A percentile compares a stretch with the other conserved stretches of the same genome.
phyloP scores from a whole-genome alignment of 2,329 filamentous ascomycete species.

The Aspergillus sojae region DNA sequence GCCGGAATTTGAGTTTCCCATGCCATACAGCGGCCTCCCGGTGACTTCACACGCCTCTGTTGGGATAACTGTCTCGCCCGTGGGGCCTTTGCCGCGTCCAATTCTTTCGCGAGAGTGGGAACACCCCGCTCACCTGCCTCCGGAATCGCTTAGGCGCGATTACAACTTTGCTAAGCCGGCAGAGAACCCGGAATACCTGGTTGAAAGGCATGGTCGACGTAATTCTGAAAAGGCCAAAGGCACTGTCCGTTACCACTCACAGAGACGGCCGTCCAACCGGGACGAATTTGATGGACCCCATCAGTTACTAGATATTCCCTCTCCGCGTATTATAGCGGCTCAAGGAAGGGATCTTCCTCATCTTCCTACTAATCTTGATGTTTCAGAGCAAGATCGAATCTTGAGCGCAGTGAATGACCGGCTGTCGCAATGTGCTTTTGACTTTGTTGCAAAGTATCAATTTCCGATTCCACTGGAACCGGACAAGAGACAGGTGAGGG shows the following conservation, averaged over 20 bases:
- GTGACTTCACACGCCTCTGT: conserved; percentile 31
- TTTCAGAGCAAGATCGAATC: conserved; percentile 83
- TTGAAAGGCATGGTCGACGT: conserved; percentile 39
- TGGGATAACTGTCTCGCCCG: conserved; percentile 34
- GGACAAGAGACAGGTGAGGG: conserved; percentile 76
- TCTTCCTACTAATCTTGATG: conserved; percentile 78
- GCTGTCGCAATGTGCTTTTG: conserved; percentile 81
- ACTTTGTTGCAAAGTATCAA: conserved; percentile 89
- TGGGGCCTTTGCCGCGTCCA: conserved; percentile 32
- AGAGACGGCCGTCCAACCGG: conserved; percentile 74
- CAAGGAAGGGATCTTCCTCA: conserved; percentile 80
- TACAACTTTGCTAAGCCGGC: conserved; percentile 33
- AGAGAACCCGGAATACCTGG: conserved; percentile 39
- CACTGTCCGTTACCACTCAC: conserved; percentile 45
- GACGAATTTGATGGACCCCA: conserved; percentile 90
- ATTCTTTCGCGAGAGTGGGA: conserved; percentile 38
- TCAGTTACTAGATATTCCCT: conserved; percentile 75
- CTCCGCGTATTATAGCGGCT: conserved; percentile 70
- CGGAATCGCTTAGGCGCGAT: conserved; percentile 37
- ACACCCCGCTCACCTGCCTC: conserved; percentile 32
- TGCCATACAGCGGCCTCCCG: conserved; percentile 33
- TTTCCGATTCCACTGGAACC: conserved; percentile 83
- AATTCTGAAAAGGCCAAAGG: conserved; percentile 34
- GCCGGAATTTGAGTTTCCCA: conserved; percentile 35
- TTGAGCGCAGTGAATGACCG: conserved; percentile 80